Percentiles rank a stretch among this genome's conserved stretches.
Conservation (phyloP, 495 filamentous ascomycete species). For the Sphaerosporella brunnea region DNA sequence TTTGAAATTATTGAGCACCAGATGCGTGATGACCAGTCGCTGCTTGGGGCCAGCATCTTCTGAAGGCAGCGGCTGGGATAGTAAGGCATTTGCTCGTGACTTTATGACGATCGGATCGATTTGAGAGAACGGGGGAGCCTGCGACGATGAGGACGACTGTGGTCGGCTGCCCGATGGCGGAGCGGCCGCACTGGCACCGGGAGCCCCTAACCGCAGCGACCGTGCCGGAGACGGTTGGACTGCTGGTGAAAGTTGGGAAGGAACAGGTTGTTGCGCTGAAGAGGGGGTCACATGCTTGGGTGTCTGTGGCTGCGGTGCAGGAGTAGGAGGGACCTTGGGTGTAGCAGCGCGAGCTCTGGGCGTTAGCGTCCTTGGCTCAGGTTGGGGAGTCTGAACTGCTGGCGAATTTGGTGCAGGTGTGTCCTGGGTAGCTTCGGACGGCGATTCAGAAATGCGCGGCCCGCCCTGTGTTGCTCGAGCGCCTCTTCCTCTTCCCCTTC, state of each 20-base stretch:
- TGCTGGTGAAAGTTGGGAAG: neutral
- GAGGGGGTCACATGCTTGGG: neutral
- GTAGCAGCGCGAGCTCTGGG: neutral
- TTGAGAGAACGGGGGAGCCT: conserved; percentile 8
- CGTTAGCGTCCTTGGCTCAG: neutral
- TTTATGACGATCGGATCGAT: conserved; percentile 53
- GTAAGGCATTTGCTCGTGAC: conserved; percentile 51
- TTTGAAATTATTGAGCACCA: conserved; percentile 91
- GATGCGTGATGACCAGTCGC: conserved; percentile 75
- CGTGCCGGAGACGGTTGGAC: neutral
- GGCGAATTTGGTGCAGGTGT: neutral
- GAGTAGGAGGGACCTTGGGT: neutral
- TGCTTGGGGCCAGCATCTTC: conserved; percentile 61
- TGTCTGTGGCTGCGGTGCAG: neutral
- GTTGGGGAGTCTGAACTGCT: neutral
- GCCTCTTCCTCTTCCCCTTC: neutral
- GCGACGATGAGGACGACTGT: conserved; percentile 6
- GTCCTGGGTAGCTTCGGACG: neutral
- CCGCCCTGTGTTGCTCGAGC: neutral
- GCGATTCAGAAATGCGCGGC: neutral
- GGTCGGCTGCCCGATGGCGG: neutral
- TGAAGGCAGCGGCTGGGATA: conserved; percentile 31
- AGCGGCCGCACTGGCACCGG: no score
- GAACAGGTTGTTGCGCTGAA: neutral
- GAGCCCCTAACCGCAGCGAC: neutral